Base-by-base conservation (phyloP, 1,139 yeast genomes). In the Suzukiozyma palmioleophila region DNA sequence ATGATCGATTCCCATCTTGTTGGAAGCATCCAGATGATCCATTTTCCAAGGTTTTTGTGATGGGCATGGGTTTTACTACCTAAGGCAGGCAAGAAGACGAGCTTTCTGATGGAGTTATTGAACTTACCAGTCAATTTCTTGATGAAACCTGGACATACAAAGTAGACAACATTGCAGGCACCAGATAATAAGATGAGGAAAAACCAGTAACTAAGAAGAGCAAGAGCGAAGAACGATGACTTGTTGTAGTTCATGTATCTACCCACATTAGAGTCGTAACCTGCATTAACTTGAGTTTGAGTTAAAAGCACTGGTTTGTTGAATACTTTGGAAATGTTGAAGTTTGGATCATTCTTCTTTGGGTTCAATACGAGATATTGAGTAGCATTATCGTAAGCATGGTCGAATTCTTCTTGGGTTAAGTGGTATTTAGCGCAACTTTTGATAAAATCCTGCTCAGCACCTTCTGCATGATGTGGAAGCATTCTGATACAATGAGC, bases 1-100 rank as follows among this genome's bases (percentile, higher is more conserved):
- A 77, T 60, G 9, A 77, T 47, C 0, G 79, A 51, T 57, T 83
- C 92, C 46, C 76, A 62, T 46, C 94, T 69, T 1, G 89, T 79
- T 1, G 95, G 95, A 21, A 80, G 49, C 29, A 70, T 25, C 54
- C 54, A 44, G 53, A 68, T 59, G 35, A 65, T 29, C 27, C 61
- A 46, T 8, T 62, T 57, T 33, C 63, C 56, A 16, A 58, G 46
- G 24, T 59, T 54, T 33, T 53, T 52, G 39, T 66, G 60, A 33
- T 66, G 62, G 33, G 72, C 67, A 48, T 77, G 83, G 9, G 59
- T 59, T 37, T 57, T 57, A 6, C 57, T 56, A 38, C 68, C 64
- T 11, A 73, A 54, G 1, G 84, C 77, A 2, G 84, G 81, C 32
- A 79, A 47, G 1, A 75, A 51, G 26, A 78, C 44, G 43, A 66